phyloP scores from a whole-genome alignment of 345 rosid species.

The Schrenkiella parvula region DNA sequence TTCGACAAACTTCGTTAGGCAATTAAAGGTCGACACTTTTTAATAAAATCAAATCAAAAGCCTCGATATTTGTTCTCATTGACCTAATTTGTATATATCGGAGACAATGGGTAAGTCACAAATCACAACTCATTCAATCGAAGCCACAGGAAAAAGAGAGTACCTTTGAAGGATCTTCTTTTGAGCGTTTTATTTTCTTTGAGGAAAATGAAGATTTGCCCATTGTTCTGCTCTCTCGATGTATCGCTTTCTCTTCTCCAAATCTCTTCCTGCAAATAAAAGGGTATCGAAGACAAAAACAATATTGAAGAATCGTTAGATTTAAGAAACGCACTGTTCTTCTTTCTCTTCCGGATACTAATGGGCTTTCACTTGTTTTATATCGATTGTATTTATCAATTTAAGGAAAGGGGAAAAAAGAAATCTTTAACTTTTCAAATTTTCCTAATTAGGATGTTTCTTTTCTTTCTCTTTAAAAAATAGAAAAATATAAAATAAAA shows the following conservation, averaged over 20 bases:
- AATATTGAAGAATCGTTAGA: not conserved
- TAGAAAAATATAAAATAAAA: no score
- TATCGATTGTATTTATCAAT: not conserved
- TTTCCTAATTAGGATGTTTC: constrained; percentile 1
- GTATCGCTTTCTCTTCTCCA: not conserved
- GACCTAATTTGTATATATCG: not conserved
- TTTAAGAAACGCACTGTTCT: not conserved
- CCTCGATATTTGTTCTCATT: not conserved
- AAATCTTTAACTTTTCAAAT: not conserved
- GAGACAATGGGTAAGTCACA: not conserved
- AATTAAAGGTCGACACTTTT: not conserved
- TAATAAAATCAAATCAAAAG: not conserved
- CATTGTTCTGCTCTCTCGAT: constrained; percentile 25
- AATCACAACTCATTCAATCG: not conserved
- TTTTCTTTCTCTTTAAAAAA: no score
- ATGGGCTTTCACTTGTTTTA: not conserved
- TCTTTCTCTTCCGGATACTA: not conserved
- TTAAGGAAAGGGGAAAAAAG: not conserved
- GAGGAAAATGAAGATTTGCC: constrained; percentile 46
- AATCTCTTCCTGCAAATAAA: not conserved
- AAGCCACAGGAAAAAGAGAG: not conserved
- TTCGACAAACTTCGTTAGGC: not conserved
- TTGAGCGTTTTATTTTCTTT: constrained; percentile 45
- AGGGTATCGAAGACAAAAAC: not conserved
- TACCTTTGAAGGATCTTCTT: constrained; percentile 45